phyloP scores from a whole-genome alignment of 768 basidiomycete species.

The Mycena albidolilacea region DNA sequence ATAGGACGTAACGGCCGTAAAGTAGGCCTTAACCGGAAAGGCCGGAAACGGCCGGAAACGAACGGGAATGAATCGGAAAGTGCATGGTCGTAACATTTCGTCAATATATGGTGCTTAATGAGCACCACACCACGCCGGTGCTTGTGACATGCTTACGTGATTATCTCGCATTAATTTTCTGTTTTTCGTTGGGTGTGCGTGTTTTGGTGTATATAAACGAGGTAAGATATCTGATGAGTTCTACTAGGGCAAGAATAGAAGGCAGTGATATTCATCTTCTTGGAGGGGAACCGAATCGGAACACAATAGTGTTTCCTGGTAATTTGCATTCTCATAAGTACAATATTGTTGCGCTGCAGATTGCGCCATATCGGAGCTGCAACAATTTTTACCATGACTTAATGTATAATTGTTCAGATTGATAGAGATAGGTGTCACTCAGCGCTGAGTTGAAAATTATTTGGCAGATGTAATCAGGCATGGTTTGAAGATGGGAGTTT shows the following conservation, averaged over 20 bases:
- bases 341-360: conserved; percentile 15
- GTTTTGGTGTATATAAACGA: not conserved
- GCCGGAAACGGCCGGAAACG: too few species aligned
- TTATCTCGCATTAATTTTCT: conserved; percentile 15
- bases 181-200: conserved; percentile 2
- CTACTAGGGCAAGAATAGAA: conserved; percentile 12
- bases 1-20: too few species aligned
- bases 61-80: too few species aligned
- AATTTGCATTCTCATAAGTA: conserved; percentile 18
- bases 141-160: conserved; percentile 8
- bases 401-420: conserved; percentile 1
- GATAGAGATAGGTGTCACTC: conserved; percentile 3
- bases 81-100: too few species aligned
- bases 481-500: too few species aligned
- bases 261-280: conserved; percentile 19
- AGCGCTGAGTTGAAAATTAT: not conserved
- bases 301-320: conserved; percentile 13
- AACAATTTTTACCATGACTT: conserved; percentile 1
- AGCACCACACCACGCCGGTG: too few species aligned
- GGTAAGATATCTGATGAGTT: conserved; percentile 6
- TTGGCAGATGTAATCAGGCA: too few species aligned
- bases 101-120: too few species aligned
- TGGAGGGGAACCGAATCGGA: conserved; percentile 15
- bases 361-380: conserved; percentile 3
- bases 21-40: too few species aligned